Conservation (phyloP, 2,329 filamentous ascomycete genomes). For the Nectriaceae sp. region DNA sequence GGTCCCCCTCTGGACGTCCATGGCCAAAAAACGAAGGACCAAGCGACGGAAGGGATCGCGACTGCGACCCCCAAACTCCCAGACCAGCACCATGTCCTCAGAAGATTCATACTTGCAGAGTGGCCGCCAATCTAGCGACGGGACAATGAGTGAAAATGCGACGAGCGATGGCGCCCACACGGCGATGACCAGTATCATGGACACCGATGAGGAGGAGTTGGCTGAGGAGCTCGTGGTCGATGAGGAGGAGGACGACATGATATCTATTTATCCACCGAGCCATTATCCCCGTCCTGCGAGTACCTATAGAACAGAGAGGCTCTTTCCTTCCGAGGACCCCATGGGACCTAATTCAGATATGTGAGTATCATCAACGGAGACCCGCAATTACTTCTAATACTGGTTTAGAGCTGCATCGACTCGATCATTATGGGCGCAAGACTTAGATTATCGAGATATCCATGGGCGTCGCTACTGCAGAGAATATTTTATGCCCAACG, state of each 20-base stretch:
- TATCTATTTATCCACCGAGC: constrained; percentile 45
- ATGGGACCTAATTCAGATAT: constrained; percentile 4
- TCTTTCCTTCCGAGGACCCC: constrained; percentile 32
- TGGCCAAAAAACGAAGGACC: constrained; percentile 36
- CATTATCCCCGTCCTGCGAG: constrained; percentile 40
- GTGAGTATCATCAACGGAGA: neutral
- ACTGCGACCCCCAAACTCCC: constrained; percentile 22
- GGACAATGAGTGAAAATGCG: constrained; percentile 33
- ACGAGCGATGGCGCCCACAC: constrained; percentile 37
- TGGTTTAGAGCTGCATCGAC: constrained; percentile 43
- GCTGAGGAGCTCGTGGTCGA: constrained; percentile 20
- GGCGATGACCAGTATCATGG: constrained; percentile 40
- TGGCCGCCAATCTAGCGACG: constrained; percentile 36
- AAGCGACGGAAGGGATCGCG: constrained; percentile 30
- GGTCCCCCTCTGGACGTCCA: constrained; percentile 27
- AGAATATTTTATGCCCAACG: constrained; percentile 67
- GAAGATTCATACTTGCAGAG: constrained; percentile 32
- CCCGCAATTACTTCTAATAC: constrained; percentile 4
- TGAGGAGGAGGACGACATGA: constrained; percentile 41
- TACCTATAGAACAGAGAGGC: constrained; percentile 38
- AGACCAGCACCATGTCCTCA: constrained; percentile 34
- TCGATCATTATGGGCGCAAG: constrained; percentile 49
- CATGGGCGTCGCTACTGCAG: constrained; percentile 65
- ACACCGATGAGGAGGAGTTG: constrained; percentile 33
- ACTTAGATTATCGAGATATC: constrained; percentile 59